Percentiles rank a stretch among this genome's conserved stretches.
These are phyloP conservation scores for Termitomyces sp. DNA, from an alignment of 768 basidiomycete genomes.

Conservation along the genomic window DNA sequence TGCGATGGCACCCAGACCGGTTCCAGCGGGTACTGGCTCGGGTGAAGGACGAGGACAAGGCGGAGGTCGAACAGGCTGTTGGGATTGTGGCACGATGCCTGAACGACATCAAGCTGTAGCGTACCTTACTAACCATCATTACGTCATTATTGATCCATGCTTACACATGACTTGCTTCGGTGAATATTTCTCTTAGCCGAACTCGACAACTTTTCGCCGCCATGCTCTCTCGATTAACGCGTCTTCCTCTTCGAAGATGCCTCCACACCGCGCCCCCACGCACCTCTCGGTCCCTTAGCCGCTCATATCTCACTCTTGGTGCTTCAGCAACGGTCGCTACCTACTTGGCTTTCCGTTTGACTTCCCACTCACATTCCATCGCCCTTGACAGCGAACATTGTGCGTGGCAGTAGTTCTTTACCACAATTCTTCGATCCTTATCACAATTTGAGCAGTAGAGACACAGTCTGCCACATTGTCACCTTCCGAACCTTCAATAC, in stretches of 20 bases:
- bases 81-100: slow-evolving; percentile 64
- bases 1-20: slow-evolving; percentile 81
- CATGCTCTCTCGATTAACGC: slow-evolving; percentile 56
- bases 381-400: slow-evolving; percentile 42
- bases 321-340: slow-evolving; percentile 40
- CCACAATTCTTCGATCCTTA: neutral
- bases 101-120: slow-evolving; percentile 55
- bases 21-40: slow-evolving; percentile 55
- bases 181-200: slow-evolving; percentile 6
- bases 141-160: neutral
- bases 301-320: slow-evolving; percentile 34
- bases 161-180: neutral
- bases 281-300: slow-evolving; percentile 18
- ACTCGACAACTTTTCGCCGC: neutral
- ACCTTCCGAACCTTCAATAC: neutral
- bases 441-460: slow-evolving; percentile 1
- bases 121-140: neutral
- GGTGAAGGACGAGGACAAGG: slow-evolving; percentile 50
- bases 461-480: slow-evolving; percentile 4
- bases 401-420: slow-evolving; percentile 13
- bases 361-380: slow-evolving; percentile 32
- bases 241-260: slow-evolving; percentile 48
- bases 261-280: slow-evolving; percentile 40
- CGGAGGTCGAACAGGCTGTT: slow-evolving; percentile 54
- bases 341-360: slow-evolving; percentile 47